Base-by-base conservation (phyloP, 345 rosid genomes). In the Clausena lansium region DNA sequence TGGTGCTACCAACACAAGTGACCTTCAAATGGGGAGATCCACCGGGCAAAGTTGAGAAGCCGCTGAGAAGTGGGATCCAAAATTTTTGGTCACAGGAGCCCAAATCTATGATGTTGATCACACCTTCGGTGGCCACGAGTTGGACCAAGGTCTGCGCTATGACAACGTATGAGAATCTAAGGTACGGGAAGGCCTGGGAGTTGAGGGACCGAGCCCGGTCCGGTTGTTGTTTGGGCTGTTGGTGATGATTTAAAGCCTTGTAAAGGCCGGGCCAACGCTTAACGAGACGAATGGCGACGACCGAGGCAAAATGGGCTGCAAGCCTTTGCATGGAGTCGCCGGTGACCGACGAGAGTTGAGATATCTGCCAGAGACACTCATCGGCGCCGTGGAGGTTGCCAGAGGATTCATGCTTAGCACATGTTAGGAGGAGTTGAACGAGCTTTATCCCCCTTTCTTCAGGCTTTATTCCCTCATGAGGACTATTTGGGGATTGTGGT, bases 291-390 rank as follows among this genome's bases (percentile, higher is more conserved):
- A 76, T 62, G 7, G 89, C 88, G 0, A 90, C 81, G 33, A 86
- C 88, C 0, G 87, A 84, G 70, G 90, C 85, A 3, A 87, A 88
- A 47, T 76, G 57, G 14, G 86, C 84, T 0, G 90, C 86, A 7
- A 88, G 80, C 14, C 91, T 75, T 61, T 90, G 94, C 83, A 87
- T 82, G 73, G 90, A 83, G 79, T 90, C 88, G 0, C 94, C 89
- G 1, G 85, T 68, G 22, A 82, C 59, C 0, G 89, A 88, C 20
- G 91, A 77, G 6, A 88, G 85, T 69, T 78, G 68, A 7, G 87
- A 63, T 74, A 90, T 88, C 78, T 82, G 77, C 9, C 6, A 70
- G 39, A 90, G 89, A 76, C 83, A 84, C 1, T 72, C 81, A 9
- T 90, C 87, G 1, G 88, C 88, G 0, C 75, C 79, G 66, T 84